Evolutionary conservation across 371 early-diverging fungal genomes (phyloP), one percentile per base, ranked within the genome.

Genomic region (Mucor racemosus): DNA sequence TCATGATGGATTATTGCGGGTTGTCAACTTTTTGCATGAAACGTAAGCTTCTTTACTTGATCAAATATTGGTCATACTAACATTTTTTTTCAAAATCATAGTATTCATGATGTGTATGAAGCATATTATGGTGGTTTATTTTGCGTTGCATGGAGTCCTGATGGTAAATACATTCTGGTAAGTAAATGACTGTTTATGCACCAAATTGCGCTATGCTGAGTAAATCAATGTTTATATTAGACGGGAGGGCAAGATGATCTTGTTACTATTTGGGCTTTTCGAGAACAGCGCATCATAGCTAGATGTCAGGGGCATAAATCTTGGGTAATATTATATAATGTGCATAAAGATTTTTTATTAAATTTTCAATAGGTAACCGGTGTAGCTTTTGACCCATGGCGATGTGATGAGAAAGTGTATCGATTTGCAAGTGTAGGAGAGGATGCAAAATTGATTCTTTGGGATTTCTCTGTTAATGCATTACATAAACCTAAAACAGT

Each of bases 171-270:
- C 68, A 80, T 99, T 31, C 78, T 97, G 33, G 93, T 94, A 70
- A 89, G 65, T 66, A 19, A 21, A 33, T 53, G 6, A 26, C 14
- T 31, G 33, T 26, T 26, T 8, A 4, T 21, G 31, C 3, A 21
- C 0, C 14, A 21, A 3, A 26, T 26, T 3, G 26, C 26, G 26
- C 5, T 5, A 38, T 38, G 38, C 38, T 33, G 7, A 50, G 15
- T 13, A 14, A 26, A 33, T 33, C 11, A 15, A n/a, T 34, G 7
- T 10, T 15, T 5, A n/a, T 36, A 44, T n/a, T 44, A 84, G 86
- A 87, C 91, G 0, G 94, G 99, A 9, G 95, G 97, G 0, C 97
- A 99, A 74, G 99, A 99, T 76, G 99, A 99, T 74, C 75, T 96
- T 21, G 88, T 99, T 11, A 92, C 95, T 7, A 88, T 99, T 4